Evolutionary conservation across 83 land plant species (phyloP).

Genomic region (Thuja plicata): DNA sequence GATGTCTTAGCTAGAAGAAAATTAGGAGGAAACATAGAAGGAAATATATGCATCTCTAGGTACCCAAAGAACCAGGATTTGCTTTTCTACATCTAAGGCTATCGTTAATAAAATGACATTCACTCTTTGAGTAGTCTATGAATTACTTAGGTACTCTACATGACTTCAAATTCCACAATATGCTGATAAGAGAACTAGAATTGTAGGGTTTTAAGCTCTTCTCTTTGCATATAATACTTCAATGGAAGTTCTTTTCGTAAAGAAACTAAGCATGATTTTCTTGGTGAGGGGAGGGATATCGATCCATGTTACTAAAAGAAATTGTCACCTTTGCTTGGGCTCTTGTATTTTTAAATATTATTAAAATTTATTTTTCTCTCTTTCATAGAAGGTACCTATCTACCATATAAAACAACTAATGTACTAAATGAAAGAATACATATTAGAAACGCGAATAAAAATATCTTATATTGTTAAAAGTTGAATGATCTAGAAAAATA

Average conservation of each 20-base stretch:
- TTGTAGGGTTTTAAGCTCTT: not conserved
- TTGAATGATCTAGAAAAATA: too few relatives aligned
- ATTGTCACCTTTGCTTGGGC: too few relatives aligned
- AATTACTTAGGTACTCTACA: slow-evolving; percentile 26
- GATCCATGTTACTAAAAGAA: too few relatives aligned
- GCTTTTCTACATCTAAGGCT: slow-evolving; percentile 5
- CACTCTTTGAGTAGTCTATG: slow-evolving; percentile 68
- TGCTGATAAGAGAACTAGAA: not conserved
- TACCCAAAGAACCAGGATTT: slow-evolving; percentile 6
- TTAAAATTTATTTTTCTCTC: too few relatives aligned
- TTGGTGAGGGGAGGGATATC: too few relatives aligned
- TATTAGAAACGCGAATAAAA: too few relatives aligned
- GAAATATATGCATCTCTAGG: slow-evolving; percentile 14
- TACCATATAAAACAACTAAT: too few relatives aligned
- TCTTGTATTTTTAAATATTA: too few relatives aligned
- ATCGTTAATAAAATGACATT: not conserved
- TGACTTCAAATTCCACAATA: not conserved
- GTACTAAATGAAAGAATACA: too few relatives aligned
- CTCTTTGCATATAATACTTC: not conserved
- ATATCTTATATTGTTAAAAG: too few relatives aligned
- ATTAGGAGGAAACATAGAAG: slow-evolving; percentile 13
- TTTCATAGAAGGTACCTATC: too few relatives aligned
- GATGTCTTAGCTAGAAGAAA: too few relatives aligned
- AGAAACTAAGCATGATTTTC: not conserved
- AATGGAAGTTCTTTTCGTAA: not conserved